These are phyloP conservation scores for Senna siamea DNA, from an alignment of 306 rosid genomes.

Conservation along the genomic window DNA sequence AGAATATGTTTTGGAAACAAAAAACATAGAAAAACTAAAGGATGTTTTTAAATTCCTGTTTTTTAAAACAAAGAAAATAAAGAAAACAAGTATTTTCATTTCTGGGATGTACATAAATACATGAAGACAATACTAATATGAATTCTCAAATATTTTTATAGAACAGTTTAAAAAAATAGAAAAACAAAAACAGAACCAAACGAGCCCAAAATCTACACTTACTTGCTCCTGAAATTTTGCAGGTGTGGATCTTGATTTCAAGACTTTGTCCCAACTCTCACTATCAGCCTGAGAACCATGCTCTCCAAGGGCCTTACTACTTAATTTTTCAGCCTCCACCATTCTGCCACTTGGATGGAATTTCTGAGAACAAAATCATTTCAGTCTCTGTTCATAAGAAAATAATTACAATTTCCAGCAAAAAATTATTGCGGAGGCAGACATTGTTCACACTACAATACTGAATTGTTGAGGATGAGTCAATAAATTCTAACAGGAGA, in stretches of 20 bases:
- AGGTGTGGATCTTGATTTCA: constrained; percentile 50
- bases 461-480: neutral
- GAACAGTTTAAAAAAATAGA: no score
- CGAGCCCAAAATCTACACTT: constrained; percentile 32
- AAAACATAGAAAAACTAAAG: no score
- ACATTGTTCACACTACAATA: neutral
- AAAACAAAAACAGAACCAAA: no score
- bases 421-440: neutral
- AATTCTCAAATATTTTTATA: no score
- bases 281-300: constrained; percentile 47
- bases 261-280: constrained; percentile 42
- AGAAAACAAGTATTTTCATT: no score
- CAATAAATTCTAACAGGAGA: no score
- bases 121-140: no score
- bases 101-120: no score
- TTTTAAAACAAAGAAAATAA: no score
- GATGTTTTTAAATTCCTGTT: no score
- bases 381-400: constrained; percentile 29
- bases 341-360: constrained; percentile 55
- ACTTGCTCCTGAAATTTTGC: constrained; percentile 57
- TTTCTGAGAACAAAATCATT: constrained; percentile 50
- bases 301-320: constrained; percentile 48
- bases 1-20: no score
- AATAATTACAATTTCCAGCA: constrained; percentile 10
- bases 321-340: constrained; percentile 51